A percentile compares a stretch with the other conserved stretches of the same genome.
Evolutionary conservation across 129 eudicot species (phyloP).

Genomic region (Centella asiatica): DNA sequence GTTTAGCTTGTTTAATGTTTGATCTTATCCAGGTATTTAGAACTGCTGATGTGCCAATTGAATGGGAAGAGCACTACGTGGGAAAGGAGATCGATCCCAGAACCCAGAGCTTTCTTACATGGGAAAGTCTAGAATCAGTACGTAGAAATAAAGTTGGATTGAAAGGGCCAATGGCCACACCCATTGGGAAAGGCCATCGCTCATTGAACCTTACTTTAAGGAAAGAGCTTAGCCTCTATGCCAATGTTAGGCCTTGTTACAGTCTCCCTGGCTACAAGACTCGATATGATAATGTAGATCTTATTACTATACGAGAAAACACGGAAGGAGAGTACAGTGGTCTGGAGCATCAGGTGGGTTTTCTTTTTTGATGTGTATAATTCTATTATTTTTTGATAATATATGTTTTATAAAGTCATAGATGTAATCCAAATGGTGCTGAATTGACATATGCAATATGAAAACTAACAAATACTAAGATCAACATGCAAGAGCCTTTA

Average conservation of each 20-base stretch:
- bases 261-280: conserved; percentile 98
- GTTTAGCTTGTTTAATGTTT: conserved; percentile 7
- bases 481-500: too few species aligned
- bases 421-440: too few species aligned
- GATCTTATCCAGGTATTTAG: conserved; percentile 49
- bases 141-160: conserved; percentile 74
- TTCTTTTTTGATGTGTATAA: not conserved
- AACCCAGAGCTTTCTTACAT: conserved; percentile 92
- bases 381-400: not conserved
- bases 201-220: conserved; percentile 92
- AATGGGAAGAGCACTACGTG: conserved; percentile 97
- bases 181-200: conserved; percentile 98
- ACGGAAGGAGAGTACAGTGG: conserved; percentile 99
- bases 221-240: conserved; percentile 86
- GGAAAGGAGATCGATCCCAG: conserved; percentile 86
- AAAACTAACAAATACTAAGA: too few species aligned
- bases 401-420: not conserved
- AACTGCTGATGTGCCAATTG: conserved; percentile 83
- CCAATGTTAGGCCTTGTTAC: conserved; percentile 98
- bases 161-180: conserved; percentile 99
- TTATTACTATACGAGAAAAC: conserved; percentile 92
- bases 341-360: conserved; percentile 89
- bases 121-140: conserved; percentile 98
- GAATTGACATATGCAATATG: too few species aligned
- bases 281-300: conserved; percentile 82